Evolutionary conservation across 2,329 filamentous ascomycete species (phyloP).

Genomic region (Epichloe baconii): DNA sequence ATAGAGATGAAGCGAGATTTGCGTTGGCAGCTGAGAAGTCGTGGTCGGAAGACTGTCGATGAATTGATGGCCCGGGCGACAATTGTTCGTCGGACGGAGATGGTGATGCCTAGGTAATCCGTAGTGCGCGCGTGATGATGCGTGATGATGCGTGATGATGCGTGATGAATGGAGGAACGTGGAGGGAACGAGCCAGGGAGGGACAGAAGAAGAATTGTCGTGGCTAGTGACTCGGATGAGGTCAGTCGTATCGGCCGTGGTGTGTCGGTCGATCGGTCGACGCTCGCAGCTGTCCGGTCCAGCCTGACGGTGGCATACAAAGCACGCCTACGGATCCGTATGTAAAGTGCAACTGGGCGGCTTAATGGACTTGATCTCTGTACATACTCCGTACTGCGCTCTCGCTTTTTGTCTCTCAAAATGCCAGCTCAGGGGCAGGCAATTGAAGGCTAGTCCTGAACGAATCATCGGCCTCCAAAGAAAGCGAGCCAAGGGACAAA

Average conservation of each 20-base stretch:
- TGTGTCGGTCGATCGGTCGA: not conserved
- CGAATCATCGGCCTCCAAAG: too few relatives aligned
- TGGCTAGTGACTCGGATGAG: not conserved
- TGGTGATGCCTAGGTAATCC: not conserved
- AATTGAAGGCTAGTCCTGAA: too few relatives aligned
- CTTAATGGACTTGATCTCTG: too few relatives aligned
- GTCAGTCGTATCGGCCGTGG: not conserved
- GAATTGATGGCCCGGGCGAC: not conserved
- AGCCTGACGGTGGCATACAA: not conserved
- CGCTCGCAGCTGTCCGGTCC: not conserved
- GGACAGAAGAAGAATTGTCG: not conserved
- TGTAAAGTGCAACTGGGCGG: too few relatives aligned
- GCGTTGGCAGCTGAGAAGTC: not conserved
- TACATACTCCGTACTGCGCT: too few relatives aligned
- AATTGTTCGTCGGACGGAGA: not conserved
- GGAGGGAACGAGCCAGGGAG: not conserved
- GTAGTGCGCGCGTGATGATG: not conserved
- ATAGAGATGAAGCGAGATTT: conserved; percentile 3
- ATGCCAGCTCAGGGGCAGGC: too few relatives aligned
- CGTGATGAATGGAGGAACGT: not conserved
- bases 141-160: not conserved
- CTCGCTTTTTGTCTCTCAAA: too few relatives aligned
- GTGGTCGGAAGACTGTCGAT: not conserved
- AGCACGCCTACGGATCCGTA: not conserved
- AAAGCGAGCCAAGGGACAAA: too few relatives aligned